Evolutionary conservation across 495 filamentous ascomycete genomes (phyloP).

Genomic region (Penicillium cinerascens): DNA sequence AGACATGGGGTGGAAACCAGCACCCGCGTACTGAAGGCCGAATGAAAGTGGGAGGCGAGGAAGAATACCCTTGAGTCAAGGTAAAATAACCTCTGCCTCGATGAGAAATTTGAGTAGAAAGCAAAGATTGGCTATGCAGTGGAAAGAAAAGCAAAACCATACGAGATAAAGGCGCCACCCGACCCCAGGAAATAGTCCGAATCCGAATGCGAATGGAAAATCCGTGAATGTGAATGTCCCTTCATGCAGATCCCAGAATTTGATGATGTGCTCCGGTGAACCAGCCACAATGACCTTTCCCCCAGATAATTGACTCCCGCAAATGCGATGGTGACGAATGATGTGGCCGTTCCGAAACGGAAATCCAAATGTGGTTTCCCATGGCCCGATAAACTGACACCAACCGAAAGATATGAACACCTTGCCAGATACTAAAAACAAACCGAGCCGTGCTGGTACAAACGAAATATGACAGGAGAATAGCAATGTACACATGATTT

Average conservation of each 20-base stretch:
- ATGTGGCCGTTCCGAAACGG: conserved; percentile 12
- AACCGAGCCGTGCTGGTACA: conserved; percentile 3
- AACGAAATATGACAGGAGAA: conserved; percentile 2
- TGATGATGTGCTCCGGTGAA: conserved; percentile 22
- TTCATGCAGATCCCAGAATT: conserved; percentile 16
- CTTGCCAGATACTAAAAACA: conserved; percentile 1
- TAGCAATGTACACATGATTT: conserved; percentile 10
- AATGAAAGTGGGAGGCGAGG: not conserved
- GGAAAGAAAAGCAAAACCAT: conserved; percentile 2
- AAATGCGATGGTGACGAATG: conserved; percentile 20
- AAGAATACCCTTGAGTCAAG: not conserved
- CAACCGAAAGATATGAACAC: conserved; percentile 6
- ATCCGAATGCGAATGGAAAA: conserved; percentile 13
- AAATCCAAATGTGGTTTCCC: conserved; percentile 7
- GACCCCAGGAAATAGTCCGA: conserved; percentile 1
- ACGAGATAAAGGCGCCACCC: conserved; percentile 5
- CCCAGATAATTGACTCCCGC: conserved; percentile 25
- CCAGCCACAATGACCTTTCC: conserved; percentile 25
- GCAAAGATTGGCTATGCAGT: conserved; percentile 3
- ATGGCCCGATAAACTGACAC: conserved; percentile 3
- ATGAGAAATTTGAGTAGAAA: not conserved
- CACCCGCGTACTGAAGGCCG: conserved; percentile 3
- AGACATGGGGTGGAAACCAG: conserved; percentile 7
- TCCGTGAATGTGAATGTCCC: conserved; percentile 8
- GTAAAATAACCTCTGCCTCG: not conserved